Evolutionary conservation across 1,284 basidiomycete species (phyloP), one percentile per base, ranked within the genome.

Genomic region (Rhodotorula mucilaginosa): DNA sequence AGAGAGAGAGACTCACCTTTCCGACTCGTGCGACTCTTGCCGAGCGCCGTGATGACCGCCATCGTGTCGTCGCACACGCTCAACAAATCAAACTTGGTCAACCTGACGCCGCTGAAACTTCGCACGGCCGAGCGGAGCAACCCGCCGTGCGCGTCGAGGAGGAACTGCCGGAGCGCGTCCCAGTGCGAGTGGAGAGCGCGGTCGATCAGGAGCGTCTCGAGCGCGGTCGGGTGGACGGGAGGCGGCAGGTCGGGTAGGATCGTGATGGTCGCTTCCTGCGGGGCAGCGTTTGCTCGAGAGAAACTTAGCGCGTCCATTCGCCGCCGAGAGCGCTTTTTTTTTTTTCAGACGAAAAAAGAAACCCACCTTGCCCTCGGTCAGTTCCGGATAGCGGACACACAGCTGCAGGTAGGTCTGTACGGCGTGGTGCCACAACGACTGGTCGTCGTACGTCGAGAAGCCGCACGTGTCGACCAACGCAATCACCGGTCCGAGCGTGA

Each of bases 341-440:
- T 26, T 26, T 26, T 26, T 26, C 26, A 26, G 26, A 26, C 26
- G 26, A 26, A 26, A 26, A 26, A 26, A 26, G 26, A 26, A 26
- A 26, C 26, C 26, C 47, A 74, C 72, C 64, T 75, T 70, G 7
- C 66, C 64, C 4, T 65, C 68, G n/a, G 47, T 23, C 48, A 72
- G 70, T 0, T 62, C 39, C 18, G 73, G 73, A 47, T 75, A 75
- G 26, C 73, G 65, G 21, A 69, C 68, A 39, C 66, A 72, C 3
- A 75, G 61, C 62, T 75, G 73, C 18, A 75, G 54, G n/a, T 72
- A 75, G 16, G 51, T 63, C 73, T 72, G 69, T 39, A 72, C 52
- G 6, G 68, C 63, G 44, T 75, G 73, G 29, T 75, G 73, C 68
- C 67, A 70, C 61, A 73, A 15, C 10, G 58, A 62, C 49, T 61